Base-by-base conservation (phyloP, 257 asterid species). In the Linderniella brevidens region DNA sequence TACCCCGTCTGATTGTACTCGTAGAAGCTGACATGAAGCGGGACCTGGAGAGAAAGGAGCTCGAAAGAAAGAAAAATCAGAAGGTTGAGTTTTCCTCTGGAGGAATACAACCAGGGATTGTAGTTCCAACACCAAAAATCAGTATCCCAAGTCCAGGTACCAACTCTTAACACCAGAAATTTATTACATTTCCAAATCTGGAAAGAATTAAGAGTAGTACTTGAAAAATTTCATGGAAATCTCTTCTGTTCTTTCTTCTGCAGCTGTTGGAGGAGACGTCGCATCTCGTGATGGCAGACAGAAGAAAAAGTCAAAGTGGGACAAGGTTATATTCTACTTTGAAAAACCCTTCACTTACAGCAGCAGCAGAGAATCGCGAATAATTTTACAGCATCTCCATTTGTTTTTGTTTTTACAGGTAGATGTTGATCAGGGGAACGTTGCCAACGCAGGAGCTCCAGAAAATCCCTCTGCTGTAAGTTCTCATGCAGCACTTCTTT, bases 291-390 rank as follows among this genome's bases (percentile, higher is more conserved):
- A 90, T 52, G 84, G 86, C 51, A 79, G 99, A 58, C 88, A 66
- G 62, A 85, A 74, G 71, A 90, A 90, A 65, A 90, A 77, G 70
- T 90, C 99, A 29, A 90, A 90, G 69, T 90, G 99, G 99, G 99
- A 90, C 65, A 90, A 81, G 96, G 99, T 90, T 60, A 14, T 60
- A 14, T 35, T 49, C 57, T 50, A 49, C 56, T 49, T 50, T 38
- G 36, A 49, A 48, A 37, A 37, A 52, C 14, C 11, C 32, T 50
- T 57, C 41, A 16, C 19, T 60, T 43, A 8, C 13, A 32, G 46
- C 14, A 13, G 18, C 41, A 48, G n/a, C n/a, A n/a, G n/a, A n/a
- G 20, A 38, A 25, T 6, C 6, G 32, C 6, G 6, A 6, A 11
- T 47, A 54, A 15, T 17, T 62, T 50, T 59, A 52, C 38, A 50